A percentile compares a stretch with the other conserved stretches of the same genome.
These are phyloP conservation scores for Silene coronaria DNA, from an alignment of 179 eudicot species.

Conservation along the genomic window DNA sequence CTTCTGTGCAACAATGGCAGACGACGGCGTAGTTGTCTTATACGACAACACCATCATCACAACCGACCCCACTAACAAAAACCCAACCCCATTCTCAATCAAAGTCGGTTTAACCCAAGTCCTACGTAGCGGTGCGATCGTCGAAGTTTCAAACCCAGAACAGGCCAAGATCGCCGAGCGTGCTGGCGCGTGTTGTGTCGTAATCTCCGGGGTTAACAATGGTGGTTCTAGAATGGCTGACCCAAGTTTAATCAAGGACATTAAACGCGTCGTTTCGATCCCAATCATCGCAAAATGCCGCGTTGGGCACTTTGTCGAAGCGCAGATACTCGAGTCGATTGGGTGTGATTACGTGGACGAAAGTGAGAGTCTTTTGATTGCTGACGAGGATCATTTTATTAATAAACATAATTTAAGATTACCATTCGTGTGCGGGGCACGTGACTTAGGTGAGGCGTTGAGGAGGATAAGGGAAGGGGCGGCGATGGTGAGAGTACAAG, in stretches of 20 bases:
- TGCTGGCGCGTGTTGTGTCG: constrained; percentile 68
- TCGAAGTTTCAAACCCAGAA: constrained; percentile 43
- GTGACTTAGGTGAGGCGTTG: constrained; percentile 69
- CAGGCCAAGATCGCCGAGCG: constrained; percentile 84
- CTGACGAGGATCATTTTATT: constrained; percentile 63
- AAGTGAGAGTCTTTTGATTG: constrained; percentile 46
- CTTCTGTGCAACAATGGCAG: constrained; percentile 43
- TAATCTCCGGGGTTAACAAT: constrained; percentile 30
- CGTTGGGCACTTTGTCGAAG: constrained; percentile 81
- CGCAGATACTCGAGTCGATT: constrained; percentile 63
- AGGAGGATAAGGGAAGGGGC: constrained; percentile 79
- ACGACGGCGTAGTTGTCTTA: constrained; percentile 64
- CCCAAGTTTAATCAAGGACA: constrained; percentile 53
- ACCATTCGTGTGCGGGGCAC: constrained; percentile 72
- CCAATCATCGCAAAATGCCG: constrained; percentile 60
- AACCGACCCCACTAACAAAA: constrained; percentile 42
- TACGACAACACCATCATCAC: constrained; percentile 54
- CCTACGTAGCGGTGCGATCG: constrained; percentile 67
- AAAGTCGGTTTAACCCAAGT: constrained; percentile 60
- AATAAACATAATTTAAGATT: constrained; percentile 76
- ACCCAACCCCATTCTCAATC: constrained; percentile 50
- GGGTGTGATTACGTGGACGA: constrained; percentile 87
- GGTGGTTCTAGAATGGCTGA: constrained; percentile 63
- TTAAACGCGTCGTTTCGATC: constrained; percentile 49
- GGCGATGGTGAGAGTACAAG: constrained; percentile 70